phyloP scores from a whole-genome alignment of 2,329 filamentous ascomycete species.

The Colletotrichum costaricense region DNA sequence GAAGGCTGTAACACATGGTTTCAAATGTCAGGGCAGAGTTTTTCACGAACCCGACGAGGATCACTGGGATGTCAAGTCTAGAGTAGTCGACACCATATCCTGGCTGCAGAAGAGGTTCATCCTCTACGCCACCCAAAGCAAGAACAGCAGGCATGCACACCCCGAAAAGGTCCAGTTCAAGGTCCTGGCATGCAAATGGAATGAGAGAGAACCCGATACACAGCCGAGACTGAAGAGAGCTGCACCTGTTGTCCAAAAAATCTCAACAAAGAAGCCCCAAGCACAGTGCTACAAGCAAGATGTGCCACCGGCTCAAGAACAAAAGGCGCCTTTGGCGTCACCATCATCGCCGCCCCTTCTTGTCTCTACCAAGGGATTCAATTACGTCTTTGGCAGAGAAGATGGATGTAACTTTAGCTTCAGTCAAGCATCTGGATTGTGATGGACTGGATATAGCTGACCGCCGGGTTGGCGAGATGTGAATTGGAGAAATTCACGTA shows the following conservation, averaged over 20 bases:
- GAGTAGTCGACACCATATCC: conserved; percentile 47
- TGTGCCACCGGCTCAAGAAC: neutral
- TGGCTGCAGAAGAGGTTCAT: conserved; percentile 54
- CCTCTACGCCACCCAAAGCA: conserved; percentile 48
- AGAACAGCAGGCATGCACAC: conserved; percentile 43
- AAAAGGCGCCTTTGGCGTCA: neutral
- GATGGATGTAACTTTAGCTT: neutral
- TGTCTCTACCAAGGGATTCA: neutral
- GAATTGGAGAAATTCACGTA: neutral
- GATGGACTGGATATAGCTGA: neutral
- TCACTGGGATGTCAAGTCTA: conserved; percentile 49
- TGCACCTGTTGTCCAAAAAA: neutral
- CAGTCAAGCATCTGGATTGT: neutral
- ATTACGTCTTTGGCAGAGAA: neutral
- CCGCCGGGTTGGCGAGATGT: neutral
- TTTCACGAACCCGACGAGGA: conserved; percentile 48
- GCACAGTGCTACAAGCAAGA: neutral
- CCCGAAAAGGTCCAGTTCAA: conserved; percentile 54
- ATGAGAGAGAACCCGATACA: neutral
- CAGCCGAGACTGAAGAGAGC: neutral
- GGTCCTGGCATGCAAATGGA: conserved; percentile 55
- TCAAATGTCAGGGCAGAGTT: conserved; percentile 42
- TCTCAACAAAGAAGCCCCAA: conserved; percentile 4
- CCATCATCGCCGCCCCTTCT: neutral
- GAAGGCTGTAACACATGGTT: conserved; percentile 16